Conservation (phyloP, 305 asterid genomes). For the Fraxinus ornus region DNA sequence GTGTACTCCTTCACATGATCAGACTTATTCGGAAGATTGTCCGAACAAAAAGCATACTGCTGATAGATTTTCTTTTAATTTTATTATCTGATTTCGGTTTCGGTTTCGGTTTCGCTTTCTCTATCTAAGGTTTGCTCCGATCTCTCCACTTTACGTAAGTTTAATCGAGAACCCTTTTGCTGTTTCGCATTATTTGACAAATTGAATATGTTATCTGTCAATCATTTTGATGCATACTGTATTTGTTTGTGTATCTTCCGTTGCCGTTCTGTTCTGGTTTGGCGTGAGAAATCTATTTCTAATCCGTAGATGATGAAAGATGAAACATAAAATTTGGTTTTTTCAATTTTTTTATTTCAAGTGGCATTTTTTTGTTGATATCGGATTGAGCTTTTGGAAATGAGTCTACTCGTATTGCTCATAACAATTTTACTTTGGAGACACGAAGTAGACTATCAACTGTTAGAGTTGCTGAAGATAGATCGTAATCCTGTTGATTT, state of each 20-base stretch:
- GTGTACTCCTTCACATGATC: not conserved
- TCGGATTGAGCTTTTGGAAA: not conserved
- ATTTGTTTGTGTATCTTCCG: not conserved
- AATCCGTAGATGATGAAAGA: not conserved
- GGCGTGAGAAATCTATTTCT: not conserved
- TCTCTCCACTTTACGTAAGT: constrained; percentile 16
- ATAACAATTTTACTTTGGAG: not conserved
- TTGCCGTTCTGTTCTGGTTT: not conserved
- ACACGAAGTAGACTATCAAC: not conserved
- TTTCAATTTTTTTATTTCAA: not conserved
- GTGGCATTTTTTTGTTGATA: not conserved
- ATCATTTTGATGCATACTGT: not conserved
- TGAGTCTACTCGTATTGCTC: not conserved
- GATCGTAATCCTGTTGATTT: not conserved
- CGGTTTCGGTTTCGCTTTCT: not conserved
- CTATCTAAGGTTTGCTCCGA: constrained; percentile 25
- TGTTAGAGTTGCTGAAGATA: not conserved
- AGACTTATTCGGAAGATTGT: constrained; percentile 2
- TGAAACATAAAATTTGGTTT: not conserved
- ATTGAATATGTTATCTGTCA: not conserved
- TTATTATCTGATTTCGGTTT: constrained; percentile 6
- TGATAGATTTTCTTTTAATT: constrained; percentile 16
- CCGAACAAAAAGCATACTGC: constrained; percentile 6
- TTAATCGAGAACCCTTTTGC: not conserved
- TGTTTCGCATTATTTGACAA: not conserved